A percentile compares a stretch with the other conserved stretches of the same genome.
These are phyloP conservation scores for Thraustochytrium striatum DNA, from an alignment of 352 stramenopile genomes.

Conservation along the genomic window DNA sequence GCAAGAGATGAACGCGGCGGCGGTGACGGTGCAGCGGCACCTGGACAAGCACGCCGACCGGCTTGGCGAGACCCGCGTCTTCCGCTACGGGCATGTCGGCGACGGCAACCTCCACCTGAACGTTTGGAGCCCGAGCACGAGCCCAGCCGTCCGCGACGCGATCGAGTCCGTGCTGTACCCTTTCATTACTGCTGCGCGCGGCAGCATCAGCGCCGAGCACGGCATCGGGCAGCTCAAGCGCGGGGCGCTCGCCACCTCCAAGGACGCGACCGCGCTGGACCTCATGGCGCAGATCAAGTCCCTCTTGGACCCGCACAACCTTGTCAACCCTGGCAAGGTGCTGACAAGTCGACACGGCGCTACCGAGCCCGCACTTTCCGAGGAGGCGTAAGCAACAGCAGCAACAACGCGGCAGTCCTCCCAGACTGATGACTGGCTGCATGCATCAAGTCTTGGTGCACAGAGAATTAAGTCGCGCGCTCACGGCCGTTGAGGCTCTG, in stretches of 20 bases:
- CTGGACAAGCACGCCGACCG: conserved; percentile 47
- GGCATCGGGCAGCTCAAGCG: conserved; percentile 91
- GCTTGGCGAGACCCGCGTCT: not conserved
- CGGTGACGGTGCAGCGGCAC: not conserved
- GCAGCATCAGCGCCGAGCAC: conserved; percentile 95
- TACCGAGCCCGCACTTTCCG: too few species aligned
- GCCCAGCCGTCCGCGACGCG: not conserved
- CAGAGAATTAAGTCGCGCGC: too few species aligned
- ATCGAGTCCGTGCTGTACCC: conserved; percentile 30
- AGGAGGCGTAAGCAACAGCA: too few species aligned
- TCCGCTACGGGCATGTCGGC: conserved; percentile 88
- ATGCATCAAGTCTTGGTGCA: too few species aligned
- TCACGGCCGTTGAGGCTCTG: too few species aligned
- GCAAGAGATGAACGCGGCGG: conserved; percentile 72
- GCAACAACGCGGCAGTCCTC: too few species aligned
- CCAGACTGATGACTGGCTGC: too few species aligned
- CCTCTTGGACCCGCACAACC: conserved; percentile 88
- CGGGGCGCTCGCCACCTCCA: conserved; percentile 73
- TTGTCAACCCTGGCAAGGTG: conserved; percentile 95
- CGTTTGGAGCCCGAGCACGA: conserved; percentile 55
- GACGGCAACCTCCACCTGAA: conserved; percentile 97
- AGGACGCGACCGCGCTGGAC: conserved; percentile 69
- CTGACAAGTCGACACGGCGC: too few species aligned
- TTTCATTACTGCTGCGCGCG: conserved; percentile 54
- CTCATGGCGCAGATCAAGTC: conserved; percentile 87